phyloP scores from a whole-genome alignment of 768 basidiomycete genomes.

The Albatrellus ellisii region DNA sequence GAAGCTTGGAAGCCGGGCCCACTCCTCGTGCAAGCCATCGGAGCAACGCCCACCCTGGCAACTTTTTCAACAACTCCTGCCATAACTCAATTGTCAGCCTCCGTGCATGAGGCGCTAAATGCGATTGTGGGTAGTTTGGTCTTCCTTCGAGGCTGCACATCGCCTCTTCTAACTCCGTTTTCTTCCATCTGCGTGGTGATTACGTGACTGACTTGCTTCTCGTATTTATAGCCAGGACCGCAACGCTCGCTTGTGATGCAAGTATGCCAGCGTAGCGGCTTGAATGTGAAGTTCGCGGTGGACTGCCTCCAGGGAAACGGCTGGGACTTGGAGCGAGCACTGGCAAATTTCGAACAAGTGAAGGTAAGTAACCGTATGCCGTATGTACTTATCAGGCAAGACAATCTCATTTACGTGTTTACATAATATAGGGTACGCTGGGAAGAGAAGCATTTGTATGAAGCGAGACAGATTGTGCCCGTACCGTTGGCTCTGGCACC shows the following conservation, averaged over 20 bases:
- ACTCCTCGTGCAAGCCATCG: conserved; percentile 52
- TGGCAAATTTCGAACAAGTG: conserved; percentile 80
- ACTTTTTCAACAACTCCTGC: conserved; percentile 16
- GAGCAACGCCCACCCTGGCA: conserved; percentile 16
- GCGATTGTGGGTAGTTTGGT: conserved; percentile 38
- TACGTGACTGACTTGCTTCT: too few relatives aligned
- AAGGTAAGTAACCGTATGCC: conserved; percentile 47
- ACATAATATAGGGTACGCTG: conserved; percentile 13
- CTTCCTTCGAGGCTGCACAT: neutral
- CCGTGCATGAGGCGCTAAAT: conserved; percentile 38
- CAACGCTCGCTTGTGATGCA: conserved; percentile 62
- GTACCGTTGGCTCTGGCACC: too few relatives aligned
- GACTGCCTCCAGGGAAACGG: conserved; percentile 77
- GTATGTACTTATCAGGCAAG: neutral
- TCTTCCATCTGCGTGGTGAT: conserved; percentile 13
- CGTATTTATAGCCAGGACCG: conserved; percentile 41
- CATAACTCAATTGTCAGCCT: conserved; percentile 21
- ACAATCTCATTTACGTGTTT: conserved; percentile 2
- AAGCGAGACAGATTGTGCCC: too few relatives aligned
- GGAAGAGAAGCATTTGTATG: conserved; percentile 18
- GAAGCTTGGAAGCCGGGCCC: conserved; percentile 71
- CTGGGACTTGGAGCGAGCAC: conserved; percentile 73
- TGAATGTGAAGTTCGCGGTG: conserved; percentile 71
- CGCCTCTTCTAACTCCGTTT: conserved; percentile 2
- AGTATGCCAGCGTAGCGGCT: conserved; percentile 56